Base-by-base conservation (phyloP, 163 green algal species). In the Scenedesmus sp. region DNA sequence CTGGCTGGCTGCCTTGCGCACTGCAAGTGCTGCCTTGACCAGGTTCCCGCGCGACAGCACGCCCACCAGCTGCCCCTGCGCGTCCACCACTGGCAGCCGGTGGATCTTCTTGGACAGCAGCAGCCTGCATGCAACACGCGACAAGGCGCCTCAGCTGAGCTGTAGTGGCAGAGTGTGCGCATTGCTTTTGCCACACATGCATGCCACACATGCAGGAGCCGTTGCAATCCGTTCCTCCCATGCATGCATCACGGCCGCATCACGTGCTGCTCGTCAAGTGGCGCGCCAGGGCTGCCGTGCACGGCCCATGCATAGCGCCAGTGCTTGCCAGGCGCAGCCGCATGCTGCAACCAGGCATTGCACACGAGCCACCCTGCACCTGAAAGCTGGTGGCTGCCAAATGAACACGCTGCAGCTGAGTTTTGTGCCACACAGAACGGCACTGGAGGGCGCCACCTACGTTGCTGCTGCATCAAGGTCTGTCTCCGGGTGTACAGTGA, bases 1-100 rank as follows among this genome's bases (percentile, higher is more conserved):
- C 37, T 81, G 72, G 35, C 72, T 81, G 15, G 85, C 78, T 61
- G 80, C 90, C 68, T 85, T 92, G 16, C 92, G 92, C 68, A 91
- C 59, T 44, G 87, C 87, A 43, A 94, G 80, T 0, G 92, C 92
- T 15, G 92, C 92, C 59, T 94, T 94, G 18, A 94, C 92, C 26
- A 94, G 89, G 92, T 94, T 94, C 61, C 87, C 90, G 44, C 92
- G 87, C 56, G 87, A 93, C 44, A 94, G 88, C 22, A 94, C 65
- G 16, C 92, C 92, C n/a, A 94, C 90, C 10, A 94, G 83, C 70
- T 87, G 82, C 26, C 90, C 90, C 18, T 81, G 40, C 0, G 51
- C 68, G 51, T 94, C 90, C 42, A 94, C 92, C 16, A 94, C 92
- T 26, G 92, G 92, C 37, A 94, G 35, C 7, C 92, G 79, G 20